Percentiles rank a stretch among this genome's conserved stretches.
phyloP scores from a whole-genome alignment of 345 rosid genomes.

The Orychophragmus violaceus region DNA sequence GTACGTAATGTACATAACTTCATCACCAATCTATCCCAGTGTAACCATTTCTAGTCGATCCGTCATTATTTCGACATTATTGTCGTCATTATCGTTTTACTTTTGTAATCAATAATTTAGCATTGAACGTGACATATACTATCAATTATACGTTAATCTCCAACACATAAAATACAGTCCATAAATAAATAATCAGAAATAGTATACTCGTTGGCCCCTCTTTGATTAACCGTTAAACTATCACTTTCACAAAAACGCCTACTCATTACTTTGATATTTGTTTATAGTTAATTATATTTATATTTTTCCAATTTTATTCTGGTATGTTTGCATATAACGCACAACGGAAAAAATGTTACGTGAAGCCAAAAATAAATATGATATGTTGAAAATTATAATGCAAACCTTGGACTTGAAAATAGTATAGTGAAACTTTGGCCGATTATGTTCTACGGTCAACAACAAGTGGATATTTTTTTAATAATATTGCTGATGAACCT shows the following conservation, averaged over 20 bases:
- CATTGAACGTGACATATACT: constrained; percentile 8
- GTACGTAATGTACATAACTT: constrained; percentile 10
- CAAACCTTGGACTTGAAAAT: background rate
- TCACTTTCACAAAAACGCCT: constrained; percentile 15
- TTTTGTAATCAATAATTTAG: constrained; percentile 8
- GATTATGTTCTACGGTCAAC: constrained; percentile 5
- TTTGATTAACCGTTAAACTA: constrained; percentile 18
- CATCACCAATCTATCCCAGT: constrained; percentile 15
- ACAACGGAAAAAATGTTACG: too few species aligned
- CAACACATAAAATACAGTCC: background rate
- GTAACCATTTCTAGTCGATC: background rate
- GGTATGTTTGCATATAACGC: too few species aligned
- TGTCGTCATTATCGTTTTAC: constrained; percentile 7
- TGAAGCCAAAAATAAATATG: background rate
- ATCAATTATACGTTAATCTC: background rate
- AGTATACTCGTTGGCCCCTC: background rate
- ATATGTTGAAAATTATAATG: background rate
- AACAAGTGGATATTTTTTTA: background rate
- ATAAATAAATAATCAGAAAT: background rate
- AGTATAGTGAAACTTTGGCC: background rate
- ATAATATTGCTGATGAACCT: background rate
- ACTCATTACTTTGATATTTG: background rate
- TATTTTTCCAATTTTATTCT: too few species aligned
- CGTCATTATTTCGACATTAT: constrained; percentile 4
- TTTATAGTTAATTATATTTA: background rate